phyloP scores from a whole-genome alignment of 495 filamentous ascomycete species.

The Penicillium simplicissimum region DNA sequence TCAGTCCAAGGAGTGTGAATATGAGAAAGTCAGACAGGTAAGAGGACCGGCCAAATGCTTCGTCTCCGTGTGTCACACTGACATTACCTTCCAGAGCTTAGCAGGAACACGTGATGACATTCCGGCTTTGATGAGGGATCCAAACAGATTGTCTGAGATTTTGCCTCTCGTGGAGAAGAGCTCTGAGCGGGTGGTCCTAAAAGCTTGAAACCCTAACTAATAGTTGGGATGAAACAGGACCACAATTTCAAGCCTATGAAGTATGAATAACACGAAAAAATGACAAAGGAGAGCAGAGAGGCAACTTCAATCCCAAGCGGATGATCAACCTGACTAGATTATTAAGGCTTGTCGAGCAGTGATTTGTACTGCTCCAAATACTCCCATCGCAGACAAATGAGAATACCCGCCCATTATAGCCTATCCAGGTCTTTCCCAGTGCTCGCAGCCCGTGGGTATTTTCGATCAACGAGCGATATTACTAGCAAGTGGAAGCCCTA shows the following conservation, averaged over 20 bases:
- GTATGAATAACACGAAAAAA: background rate
- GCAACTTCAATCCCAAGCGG: background rate
- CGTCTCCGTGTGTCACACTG: constrained; percentile 14
- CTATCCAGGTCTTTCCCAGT: too few relatives aligned
- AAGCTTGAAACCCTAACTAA: constrained; percentile 7
- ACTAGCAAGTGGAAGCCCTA: too few relatives aligned
- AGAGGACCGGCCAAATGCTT: constrained; percentile 13
- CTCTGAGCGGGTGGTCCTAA: constrained; percentile 44
- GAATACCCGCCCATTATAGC: too few relatives aligned
- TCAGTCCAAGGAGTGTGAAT: constrained; percentile 74
- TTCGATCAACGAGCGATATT: too few relatives aligned
- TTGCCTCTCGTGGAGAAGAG: constrained; percentile 67
- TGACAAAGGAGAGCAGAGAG: background rate
- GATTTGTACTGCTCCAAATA: too few relatives aligned
- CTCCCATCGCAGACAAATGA: too few relatives aligned
- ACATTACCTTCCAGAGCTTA: constrained; percentile 56
- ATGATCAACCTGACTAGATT: background rate
- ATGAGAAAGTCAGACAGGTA: constrained; percentile 76
- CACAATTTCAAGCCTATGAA: background rate
- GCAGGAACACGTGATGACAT: constrained; percentile 71
- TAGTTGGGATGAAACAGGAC: background rate
- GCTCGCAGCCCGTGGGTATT: too few relatives aligned
- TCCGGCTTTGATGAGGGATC: constrained; percentile 76
- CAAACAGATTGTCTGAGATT: constrained; percentile 73
- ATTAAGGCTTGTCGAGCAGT: background rate